Evolutionary conservation across 228 moss, liverwort and hornwort genomes (phyloP).

Genomic region (Sphagnum magellanicum): DNA sequence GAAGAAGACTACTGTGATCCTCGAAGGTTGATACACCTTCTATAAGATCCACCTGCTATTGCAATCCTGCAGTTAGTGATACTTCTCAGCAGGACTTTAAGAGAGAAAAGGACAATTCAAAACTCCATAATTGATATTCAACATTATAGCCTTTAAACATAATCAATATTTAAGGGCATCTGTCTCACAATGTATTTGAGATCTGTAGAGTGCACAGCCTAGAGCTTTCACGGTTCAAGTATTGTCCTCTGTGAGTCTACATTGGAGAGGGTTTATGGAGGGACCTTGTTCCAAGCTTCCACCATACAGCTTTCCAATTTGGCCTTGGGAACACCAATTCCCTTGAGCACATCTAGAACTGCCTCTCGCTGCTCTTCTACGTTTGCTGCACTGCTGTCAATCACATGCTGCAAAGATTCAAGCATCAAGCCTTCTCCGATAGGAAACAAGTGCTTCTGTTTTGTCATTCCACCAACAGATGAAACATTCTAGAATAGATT

Average conservation of each 20-base stretch:
- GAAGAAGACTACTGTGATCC: conserved; percentile 5
- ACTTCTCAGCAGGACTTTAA: not conserved
- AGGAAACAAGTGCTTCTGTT: too few species aligned
- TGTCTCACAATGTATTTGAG: not conserved
- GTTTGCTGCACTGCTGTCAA: conserved; percentile 76
- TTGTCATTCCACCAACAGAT: too few species aligned
- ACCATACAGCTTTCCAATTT: conserved; percentile 65
- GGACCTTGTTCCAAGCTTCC: conserved; percentile 94
- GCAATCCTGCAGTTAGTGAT: not conserved
- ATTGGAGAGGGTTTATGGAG: not conserved
- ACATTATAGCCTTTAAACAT: not conserved
- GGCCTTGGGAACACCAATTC: conserved; percentile 63
- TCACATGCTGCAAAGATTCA: conserved; percentile 56
- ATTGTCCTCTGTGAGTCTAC: not conserved
- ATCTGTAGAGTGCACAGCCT: not conserved
- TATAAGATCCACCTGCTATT: conserved; percentile 39
- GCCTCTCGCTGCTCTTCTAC: conserved; percentile 69
- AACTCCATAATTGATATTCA: not conserved
- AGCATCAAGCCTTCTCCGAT: too few species aligned
- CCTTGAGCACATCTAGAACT: conserved; percentile 60
- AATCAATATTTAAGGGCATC: too few species aligned
- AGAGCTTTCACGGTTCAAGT: too few species aligned
- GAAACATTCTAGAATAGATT: too few species aligned
- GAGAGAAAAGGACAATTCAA: not conserved
- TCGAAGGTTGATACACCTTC: conserved; percentile 18